Base-by-base conservation (phyloP, 805 yeast species). In the Lipomyces chichibuensis region DNA sequence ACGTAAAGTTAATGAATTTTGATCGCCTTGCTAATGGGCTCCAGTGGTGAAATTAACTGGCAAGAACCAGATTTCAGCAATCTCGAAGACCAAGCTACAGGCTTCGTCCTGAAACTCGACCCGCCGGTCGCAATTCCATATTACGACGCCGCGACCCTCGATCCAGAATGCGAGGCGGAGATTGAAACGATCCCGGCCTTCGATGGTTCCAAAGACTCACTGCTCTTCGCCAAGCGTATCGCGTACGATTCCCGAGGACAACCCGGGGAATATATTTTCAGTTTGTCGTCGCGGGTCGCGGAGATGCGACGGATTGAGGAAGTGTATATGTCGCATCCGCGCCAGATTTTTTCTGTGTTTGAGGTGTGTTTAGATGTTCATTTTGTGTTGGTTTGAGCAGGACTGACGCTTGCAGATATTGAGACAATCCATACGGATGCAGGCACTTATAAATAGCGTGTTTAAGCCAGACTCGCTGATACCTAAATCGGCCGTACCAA, bases 101-200 rank as follows among this genome's bases (percentile, higher is more conserved):
- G 77, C 62, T 73, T 77, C 27, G 77, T 74, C 0, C 66, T 79
- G 11, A 58, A 69, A 20, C 75, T 79, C 6, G 76, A 72, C 46
- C 81, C 82, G 8, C 80, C 81, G 0, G 76, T 79, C 9, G 23
- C 55, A 11, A 58, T 68, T 9, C 68, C 64, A 6, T 63, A 59
- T 27, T 68, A 55, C 52, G 67, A 65, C 60, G 71, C 71, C 13
- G 71, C 69, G 2, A 60, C 63, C n/a, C 57, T 68, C 9, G 67
- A 64, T 57, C 71, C 69, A 4, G 65, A 65, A 11, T 62, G 56
- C 29, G 70, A 65, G 62, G 64, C 62, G 7, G 37, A 9, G 32
- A 13, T 54, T 9, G 63, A 29, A 54, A 17, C 20, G 7, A 65
- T 60, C 14, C 46, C 35, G 17, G 20, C 49, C 3, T 23, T 33